These are phyloP conservation scores for Diplodia scrobiculata DNA, from an alignment of 2,329 filamentous ascomycete species.

Conservation along the genomic window DNA sequence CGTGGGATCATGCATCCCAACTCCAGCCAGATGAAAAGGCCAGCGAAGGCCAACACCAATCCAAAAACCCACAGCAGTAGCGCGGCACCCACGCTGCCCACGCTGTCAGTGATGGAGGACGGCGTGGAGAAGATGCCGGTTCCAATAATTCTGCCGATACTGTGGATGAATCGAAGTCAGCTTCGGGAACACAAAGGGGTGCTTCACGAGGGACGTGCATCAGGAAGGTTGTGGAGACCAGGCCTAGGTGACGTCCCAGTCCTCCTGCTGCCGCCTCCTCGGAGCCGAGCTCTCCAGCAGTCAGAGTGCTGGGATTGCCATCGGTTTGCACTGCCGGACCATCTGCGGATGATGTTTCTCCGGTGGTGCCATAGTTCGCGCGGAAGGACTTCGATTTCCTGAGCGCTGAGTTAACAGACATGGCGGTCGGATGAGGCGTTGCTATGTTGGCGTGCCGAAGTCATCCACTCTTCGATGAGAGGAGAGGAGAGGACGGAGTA, in stretches of 20 bases:
- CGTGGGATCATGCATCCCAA: slow-evolving; percentile 71
- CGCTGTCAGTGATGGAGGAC: slow-evolving; percentile 65
- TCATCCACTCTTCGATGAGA: not conserved
- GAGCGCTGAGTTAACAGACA: not conserved
- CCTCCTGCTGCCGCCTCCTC: slow-evolving; percentile 22
- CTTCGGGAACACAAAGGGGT: not conserved
- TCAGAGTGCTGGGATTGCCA: not conserved
- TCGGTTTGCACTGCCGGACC: not conserved
- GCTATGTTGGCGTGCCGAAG: not conserved
- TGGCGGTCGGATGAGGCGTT: not conserved
- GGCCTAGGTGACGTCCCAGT: slow-evolving; percentile 22
- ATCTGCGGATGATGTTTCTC: not conserved
- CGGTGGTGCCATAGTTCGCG: slow-evolving; percentile 2
- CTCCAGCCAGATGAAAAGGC: slow-evolving; percentile 65
- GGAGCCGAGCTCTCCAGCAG: slow-evolving; percentile 17
- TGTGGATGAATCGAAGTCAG: not conserved
- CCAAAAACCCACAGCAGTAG: slow-evolving; percentile 66
- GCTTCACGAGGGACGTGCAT: not conserved
- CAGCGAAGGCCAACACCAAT: slow-evolving; percentile 62
- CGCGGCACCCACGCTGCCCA: slow-evolving; percentile 67
- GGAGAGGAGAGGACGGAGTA: not conserved
- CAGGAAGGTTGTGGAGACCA: slow-evolving; percentile 28
- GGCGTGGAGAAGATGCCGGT: slow-evolving; percentile 73
- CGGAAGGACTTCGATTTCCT: slow-evolving; percentile 11
- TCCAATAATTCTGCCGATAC: slow-evolving; percentile 60